These are phyloP conservation scores for Phytopythium kandeliae DNA, from an alignment of 352 stramenopile genomes.

Conservation along the genomic window DNA sequence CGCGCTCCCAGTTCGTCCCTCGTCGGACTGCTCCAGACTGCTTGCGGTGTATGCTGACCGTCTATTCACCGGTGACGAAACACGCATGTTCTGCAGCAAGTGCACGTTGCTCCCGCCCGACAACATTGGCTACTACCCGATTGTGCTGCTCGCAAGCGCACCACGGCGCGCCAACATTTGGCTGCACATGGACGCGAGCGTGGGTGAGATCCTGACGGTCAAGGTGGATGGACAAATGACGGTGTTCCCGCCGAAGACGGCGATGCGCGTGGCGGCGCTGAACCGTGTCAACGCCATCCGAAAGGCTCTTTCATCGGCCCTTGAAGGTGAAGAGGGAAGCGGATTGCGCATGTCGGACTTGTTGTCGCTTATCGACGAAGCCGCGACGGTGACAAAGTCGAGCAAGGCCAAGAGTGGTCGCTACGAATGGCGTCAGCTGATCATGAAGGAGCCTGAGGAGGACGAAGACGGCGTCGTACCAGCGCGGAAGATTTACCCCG, in stretches of 20 bases:
- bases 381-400: slow-evolving; percentile 31
- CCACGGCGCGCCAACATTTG: slow-evolving; percentile 51
- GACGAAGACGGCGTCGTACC: slow-evolving; percentile 17
- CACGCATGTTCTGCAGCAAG: slow-evolving; percentile 72
- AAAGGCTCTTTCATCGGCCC: slow-evolving; percentile 41
- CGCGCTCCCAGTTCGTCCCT: slow-evolving; percentile 46
- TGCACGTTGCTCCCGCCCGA: slow-evolving; percentile 69
- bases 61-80: slow-evolving; percentile 72
- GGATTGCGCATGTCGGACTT: slow-evolving; percentile 29
- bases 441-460: slow-evolving; percentile 28
- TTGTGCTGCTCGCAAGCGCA: slow-evolving; percentile 44
- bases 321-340: slow-evolving; percentile 26
- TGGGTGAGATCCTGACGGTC: slow-evolving; percentile 50
- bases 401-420: slow-evolving; percentile 27
- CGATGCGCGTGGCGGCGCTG: slow-evolving; percentile 32
- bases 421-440: slow-evolving; percentile 49
- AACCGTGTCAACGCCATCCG: slow-evolving; percentile 44
- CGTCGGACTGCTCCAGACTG: slow-evolving; percentile 20
- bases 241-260: slow-evolving; percentile 38
- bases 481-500: slow-evolving; percentile 27
- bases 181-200: slow-evolving; percentile 41
- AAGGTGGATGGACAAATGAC: slow-evolving; percentile 57
- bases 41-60: slow-evolving; percentile 64
- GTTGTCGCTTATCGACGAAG: slow-evolving; percentile 38
- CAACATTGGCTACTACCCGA: slow-evolving; percentile 50